Evolutionary conservation across 1,139 yeast species (phyloP), one percentile per base, ranked within the genome.

Genomic region (Casaregolazyma lundiana): DNA sequence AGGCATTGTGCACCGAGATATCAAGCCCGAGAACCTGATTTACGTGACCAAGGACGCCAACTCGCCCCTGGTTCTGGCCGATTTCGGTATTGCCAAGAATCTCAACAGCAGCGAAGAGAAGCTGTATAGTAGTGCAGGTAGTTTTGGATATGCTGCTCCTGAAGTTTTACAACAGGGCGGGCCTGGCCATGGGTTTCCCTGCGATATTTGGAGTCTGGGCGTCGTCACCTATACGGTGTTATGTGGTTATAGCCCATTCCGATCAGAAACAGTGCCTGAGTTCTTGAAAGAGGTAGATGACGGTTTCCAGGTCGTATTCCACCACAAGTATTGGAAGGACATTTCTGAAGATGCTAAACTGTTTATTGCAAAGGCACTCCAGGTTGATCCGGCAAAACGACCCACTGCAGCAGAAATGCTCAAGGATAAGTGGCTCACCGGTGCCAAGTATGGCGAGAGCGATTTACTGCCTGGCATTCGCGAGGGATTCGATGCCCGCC

Each of bases 111-210:
- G 77, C 1, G 75, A 80, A 56, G 90, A 87, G 53, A 75, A 81
- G 53, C 72, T 90, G 50, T 83, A 80, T 21, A 73, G 84, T 21
- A 81, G 86, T 41, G 96, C 96, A 0, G 97, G 97, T 0, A 84
- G 95, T 1, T 80, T 88, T 66, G 96, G 96, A 2, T 89, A 89
- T 62, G 96, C 95, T 4, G 96, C 97, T 0, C 97, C 97, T 0
- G 97, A 89, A 63, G 92, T 89, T 3, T 71, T 89, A 32, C 67
- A 72, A 35, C 32, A 32, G n/a, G 38, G 40, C 8, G 22, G 45
- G 4, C 39, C 19, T 16, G 96, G 96, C 6, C 96, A 89, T 66
- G 94, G 95, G 38, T 87, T 84, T 61, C 90, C 96, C 1, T 89
- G 95, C 64, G 97, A 89, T 63, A 76, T 89, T 39, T 89, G 97